A percentile compares a stretch with the other conserved stretches of the same genome.
Conservation (phyloP, 2,329 filamentous ascomycete genomes). For the Pseudocercospora fuligena region DNA sequence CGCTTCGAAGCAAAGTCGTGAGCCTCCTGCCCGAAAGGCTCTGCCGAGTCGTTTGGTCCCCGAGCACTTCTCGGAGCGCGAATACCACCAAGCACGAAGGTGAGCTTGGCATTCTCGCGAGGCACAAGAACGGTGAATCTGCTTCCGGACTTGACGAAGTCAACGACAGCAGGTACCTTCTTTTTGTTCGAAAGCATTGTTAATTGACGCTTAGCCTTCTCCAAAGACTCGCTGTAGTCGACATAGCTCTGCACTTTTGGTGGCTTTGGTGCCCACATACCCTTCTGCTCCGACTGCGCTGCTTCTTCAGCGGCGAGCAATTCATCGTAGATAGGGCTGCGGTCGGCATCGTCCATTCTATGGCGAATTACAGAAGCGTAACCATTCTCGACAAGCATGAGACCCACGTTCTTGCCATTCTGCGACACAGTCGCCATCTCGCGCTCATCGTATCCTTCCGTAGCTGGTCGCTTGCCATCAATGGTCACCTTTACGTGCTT, state of each 20-base stretch:
- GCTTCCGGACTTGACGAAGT: conserved; percentile 97
- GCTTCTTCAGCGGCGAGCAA: conserved; percentile 77
- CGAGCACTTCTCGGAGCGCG: conserved; percentile 86
- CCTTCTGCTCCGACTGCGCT: conserved; percentile 86
- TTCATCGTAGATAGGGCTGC: conserved; percentile 92
- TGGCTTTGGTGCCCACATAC: conserved; percentile 92
- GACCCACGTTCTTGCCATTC: conserved; percentile 83
- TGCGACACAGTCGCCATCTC: conserved; percentile 89
- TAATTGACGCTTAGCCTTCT: conserved; percentile 94
- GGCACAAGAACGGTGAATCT: conserved; percentile 91
- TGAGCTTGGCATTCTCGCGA: conserved; percentile 91
- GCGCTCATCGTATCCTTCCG: conserved; percentile 88
- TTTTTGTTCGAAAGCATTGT: conserved; percentile 87
- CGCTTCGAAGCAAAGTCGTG: conserved; percentile 87
- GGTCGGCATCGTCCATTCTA: conserved; percentile 90
- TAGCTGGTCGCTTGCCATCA: conserved; percentile 88
- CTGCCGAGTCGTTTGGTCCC: conserved; percentile 76
- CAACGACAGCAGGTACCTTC: conserved; percentile 89
- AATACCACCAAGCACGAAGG: conserved; percentile 91
- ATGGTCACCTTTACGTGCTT: conserved; percentile 91
- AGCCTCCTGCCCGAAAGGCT: conserved; percentile 94
- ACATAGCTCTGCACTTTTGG: conserved; percentile 80
- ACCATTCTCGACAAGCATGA: conserved; percentile 86
- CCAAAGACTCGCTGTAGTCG: conserved; percentile 88
- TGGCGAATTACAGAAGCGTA: conserved; percentile 95